A percentile compares a stretch with the other conserved stretches of the same genome.
phyloP scores from a whole-genome alignment of 2,329 filamentous ascomycete species.

The Cordyceps javanica region DNA sequence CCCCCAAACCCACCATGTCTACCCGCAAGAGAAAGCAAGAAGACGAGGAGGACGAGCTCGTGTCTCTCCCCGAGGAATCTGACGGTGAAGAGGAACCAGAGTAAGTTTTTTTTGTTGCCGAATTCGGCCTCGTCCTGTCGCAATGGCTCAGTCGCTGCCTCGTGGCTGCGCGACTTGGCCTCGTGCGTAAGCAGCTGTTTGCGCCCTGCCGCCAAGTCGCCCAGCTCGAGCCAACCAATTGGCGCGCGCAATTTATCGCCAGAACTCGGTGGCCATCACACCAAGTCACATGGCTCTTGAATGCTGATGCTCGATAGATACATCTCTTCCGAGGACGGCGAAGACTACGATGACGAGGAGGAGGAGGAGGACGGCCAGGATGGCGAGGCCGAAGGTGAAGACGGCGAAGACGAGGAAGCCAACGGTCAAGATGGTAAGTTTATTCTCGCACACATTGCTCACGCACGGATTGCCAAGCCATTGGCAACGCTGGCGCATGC shows the following conservation, averaged over 20 bases:
- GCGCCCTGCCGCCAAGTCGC: neutral
- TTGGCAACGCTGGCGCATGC: neutral
- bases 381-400: slow-evolving; percentile 30
- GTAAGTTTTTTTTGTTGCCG: slow-evolving; percentile 31
- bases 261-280: neutral
- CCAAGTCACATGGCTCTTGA: neutral
- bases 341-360: slow-evolving; percentile 34
- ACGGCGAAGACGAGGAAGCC: slow-evolving; percentile 24
- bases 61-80: slow-evolving; percentile 46
- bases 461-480: neutral
- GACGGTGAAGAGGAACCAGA: slow-evolving; percentile 49
- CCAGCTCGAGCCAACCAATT: neutral
- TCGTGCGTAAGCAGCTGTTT: neutral
- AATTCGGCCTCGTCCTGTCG: neutral
- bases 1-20: slow-evolving; percentile 30
- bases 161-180: neutral
- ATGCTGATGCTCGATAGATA: slow-evolving; percentile 24
- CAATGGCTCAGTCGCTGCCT: too few relatives aligned
- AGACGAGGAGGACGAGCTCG: slow-evolving; percentile 46
- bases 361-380: slow-evolving; percentile 34
- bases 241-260: neutral
- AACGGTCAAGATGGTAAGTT: slow-evolving; percentile 26
- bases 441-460: neutral
- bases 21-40: slow-evolving; percentile 49
- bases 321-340: slow-evolving; percentile 33